Evolutionary conservation across 768 basidiomycete species (phyloP).

Genomic region (Tephrocybe sp.): DNA sequence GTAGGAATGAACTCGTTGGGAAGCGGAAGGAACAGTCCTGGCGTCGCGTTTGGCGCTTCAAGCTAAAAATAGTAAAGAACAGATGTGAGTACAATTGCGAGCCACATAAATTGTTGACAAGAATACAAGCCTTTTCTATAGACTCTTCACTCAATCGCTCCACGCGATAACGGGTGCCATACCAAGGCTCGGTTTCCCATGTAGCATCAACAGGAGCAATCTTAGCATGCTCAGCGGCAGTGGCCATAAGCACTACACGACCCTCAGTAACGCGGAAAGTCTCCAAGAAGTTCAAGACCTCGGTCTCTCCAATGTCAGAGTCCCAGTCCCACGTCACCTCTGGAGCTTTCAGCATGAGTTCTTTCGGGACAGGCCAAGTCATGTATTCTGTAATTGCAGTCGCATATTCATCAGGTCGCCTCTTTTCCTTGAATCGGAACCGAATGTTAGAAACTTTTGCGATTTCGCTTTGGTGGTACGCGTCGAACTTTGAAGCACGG

Average conservation of each 20-base stretch:
- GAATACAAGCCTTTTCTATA: conserved; percentile 42
- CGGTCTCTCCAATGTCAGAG: conserved; percentile 41
- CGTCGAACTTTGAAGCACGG: conserved; percentile 54
- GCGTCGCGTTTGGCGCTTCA: conserved; percentile 56
- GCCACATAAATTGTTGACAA: neutral
- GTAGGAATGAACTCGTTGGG: conserved; percentile 91
- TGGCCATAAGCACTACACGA: conserved; percentile 78
- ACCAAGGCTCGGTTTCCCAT: conserved; percentile 87
- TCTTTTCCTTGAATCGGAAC: conserved; percentile 88
- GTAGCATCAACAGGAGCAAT: conserved; percentile 36
- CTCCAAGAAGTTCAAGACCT: conserved; percentile 62
- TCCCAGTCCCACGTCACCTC: conserved; percentile 76
- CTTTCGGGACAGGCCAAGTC: conserved; percentile 78
- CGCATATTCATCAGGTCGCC: conserved; percentile 76
- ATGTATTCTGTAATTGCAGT: conserved; percentile 72
- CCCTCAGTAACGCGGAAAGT: conserved; percentile 55
- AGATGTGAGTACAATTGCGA: neutral
- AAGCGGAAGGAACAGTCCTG: conserved; percentile 73
- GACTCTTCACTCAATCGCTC: conserved; percentile 66
- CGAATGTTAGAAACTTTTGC: conserved; percentile 65
- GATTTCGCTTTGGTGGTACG: conserved; percentile 76
- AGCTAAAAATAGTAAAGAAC: conserved; percentile 42
- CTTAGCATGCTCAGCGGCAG: conserved; percentile 58
- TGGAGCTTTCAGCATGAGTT: conserved; percentile 69
- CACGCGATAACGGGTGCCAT: conserved; percentile 86